phyloP scores from a whole-genome alignment of 805 yeast species.

The Komagataella phaffii region DNA sequence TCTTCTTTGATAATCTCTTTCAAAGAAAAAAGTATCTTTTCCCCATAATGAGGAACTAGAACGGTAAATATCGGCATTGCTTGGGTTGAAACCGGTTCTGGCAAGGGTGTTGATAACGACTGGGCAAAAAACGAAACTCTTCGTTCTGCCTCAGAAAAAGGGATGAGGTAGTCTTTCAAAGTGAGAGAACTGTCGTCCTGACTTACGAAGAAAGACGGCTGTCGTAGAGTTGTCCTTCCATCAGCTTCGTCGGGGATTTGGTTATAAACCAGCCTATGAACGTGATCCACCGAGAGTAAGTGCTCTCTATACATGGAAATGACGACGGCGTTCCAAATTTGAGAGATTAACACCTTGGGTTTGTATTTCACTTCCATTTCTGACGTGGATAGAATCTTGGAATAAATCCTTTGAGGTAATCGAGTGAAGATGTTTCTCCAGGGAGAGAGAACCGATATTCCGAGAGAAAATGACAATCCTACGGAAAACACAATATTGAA shows the following conservation, averaged over 20 bases:
- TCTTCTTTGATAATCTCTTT: slow-evolving; percentile 34
- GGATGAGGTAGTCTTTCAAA: slow-evolving; percentile 24
- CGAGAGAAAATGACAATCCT: slow-evolving; percentile 33
- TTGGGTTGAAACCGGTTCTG: slow-evolving; percentile 32
- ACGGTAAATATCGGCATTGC: slow-evolving; percentile 40
- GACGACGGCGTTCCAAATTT: slow-evolving; percentile 40
- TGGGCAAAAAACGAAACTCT: slow-evolving; percentile 41
- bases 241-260: slow-evolving; percentile 41
- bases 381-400: slow-evolving; percentile 30
- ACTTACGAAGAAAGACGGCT: slow-evolving; percentile 32
- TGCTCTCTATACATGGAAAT: slow-evolving; percentile 44
- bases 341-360: slow-evolving; percentile 25
- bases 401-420: slow-evolving; percentile 34
- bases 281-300: slow-evolving; percentile 35
- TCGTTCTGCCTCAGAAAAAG: slow-evolving; percentile 36
- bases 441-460: slow-evolving; percentile 42
- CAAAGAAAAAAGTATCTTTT: slow-evolving; percentile 28
- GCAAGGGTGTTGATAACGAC: slow-evolving; percentile 31
- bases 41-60: slow-evolving; percentile 37
- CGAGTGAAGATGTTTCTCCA: slow-evolving; percentile 43
- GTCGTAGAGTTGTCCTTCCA: slow-evolving; percentile 16
- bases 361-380: slow-evolving; percentile 31
- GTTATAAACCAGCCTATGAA: slow-evolving; percentile 16
- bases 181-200: slow-evolving; percentile 32
- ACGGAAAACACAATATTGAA: slow-evolving; percentile 41